These are phyloP conservation scores for Triangularia verruculosa DNA, from an alignment of 2,329 filamentous ascomycete species.

Conservation along the genomic window DNA sequence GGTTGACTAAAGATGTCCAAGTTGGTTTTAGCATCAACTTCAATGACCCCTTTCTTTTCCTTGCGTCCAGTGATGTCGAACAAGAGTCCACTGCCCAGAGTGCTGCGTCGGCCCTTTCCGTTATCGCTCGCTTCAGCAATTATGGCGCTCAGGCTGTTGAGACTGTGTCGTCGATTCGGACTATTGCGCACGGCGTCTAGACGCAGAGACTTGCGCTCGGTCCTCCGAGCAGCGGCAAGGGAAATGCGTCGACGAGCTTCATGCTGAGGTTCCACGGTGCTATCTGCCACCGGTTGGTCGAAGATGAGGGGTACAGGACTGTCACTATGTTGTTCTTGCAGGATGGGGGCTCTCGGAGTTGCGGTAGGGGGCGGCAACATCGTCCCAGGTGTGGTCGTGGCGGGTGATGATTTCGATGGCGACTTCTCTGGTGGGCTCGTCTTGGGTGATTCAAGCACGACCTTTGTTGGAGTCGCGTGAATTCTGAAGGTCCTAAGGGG, in stretches of 20 bases:
- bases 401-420: slow-evolving; percentile 18
- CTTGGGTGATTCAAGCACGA: slow-evolving; percentile 24
- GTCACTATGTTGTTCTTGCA: slow-evolving; percentile 1
- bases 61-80: background rate
- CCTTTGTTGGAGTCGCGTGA: slow-evolving; percentile 28
- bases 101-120: slow-evolving; percentile 23
- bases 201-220: slow-evolving; percentile 25
- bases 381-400: background rate
- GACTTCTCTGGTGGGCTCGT: slow-evolving; percentile 16
- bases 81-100: slow-evolving; percentile 21
- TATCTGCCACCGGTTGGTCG: slow-evolving; percentile 28
- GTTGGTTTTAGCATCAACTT: slow-evolving; percentile 34
- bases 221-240: slow-evolving; percentile 30
- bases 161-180: slow-evolving; percentile 31
- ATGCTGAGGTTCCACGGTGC: slow-evolving; percentile 27
- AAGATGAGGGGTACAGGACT: slow-evolving; percentile 29
- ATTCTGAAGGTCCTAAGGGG: slow-evolving; percentile 29
- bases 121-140: background rate
- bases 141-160: slow-evolving; percentile 5
- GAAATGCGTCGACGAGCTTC: slow-evolving; percentile 32
- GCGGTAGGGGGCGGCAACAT: background rate
- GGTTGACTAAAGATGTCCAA: slow-evolving; percentile 35
- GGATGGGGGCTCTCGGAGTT: background rate
- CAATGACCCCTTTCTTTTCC: slow-evolving; percentile 17
- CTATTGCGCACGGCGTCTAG: slow-evolving; percentile 16